Base-by-base conservation (phyloP, 495 filamentous ascomycete genomes). In the Chaetomium tenue region DNA sequence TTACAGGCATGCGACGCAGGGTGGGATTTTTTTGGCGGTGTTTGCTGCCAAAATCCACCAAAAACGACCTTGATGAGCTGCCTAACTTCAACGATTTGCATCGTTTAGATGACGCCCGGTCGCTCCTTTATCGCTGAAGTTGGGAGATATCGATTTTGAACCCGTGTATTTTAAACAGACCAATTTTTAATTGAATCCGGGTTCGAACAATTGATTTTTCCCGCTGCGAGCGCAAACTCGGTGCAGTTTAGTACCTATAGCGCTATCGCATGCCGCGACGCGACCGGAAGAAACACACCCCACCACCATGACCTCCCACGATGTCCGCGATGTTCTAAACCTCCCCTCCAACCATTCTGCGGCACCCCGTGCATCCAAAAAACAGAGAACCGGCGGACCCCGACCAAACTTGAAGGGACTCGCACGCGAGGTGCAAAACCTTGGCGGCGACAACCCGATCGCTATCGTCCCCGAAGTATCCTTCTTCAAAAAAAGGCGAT, bases 281-380 rank as follows among this genome's bases (percentile, higher is more conserved):
- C 69, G 58, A 64, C 63, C 56, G 12, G 54, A 55, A 15, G 50
- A 59, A 37, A 46, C 42, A 58, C 26, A 26, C 62, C 40, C 53
- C 33, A 20, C 66, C 42, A 79, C 62, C 69, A 93, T 91, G 88
- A 84, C 89, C 70, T 91, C 90, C 52, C 76, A 81, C 76, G 92
- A 96, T 83, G 87, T 94, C 63, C 91, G 90, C 77, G 92, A 96
- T 77, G 90, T 96, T 75, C 88, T 96, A 76, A 89, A 91, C 75
- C 80, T 95, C 72, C 87, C 90, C 58, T 78, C 88, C 70, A 86
- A 84, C 66, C 78, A 84, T 66, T 64, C 70, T 0, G 78, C 84
- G 47, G 81, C 83, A 61, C 72, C 76, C 26, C 82, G 84, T 18
- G 87, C 89, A 13, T 76, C 83, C 54, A 95, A 95, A 78, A 93